Evolutionary conservation across 345 rosid species (phyloP).

Genomic region (Noccaea bulbosa): DNA sequence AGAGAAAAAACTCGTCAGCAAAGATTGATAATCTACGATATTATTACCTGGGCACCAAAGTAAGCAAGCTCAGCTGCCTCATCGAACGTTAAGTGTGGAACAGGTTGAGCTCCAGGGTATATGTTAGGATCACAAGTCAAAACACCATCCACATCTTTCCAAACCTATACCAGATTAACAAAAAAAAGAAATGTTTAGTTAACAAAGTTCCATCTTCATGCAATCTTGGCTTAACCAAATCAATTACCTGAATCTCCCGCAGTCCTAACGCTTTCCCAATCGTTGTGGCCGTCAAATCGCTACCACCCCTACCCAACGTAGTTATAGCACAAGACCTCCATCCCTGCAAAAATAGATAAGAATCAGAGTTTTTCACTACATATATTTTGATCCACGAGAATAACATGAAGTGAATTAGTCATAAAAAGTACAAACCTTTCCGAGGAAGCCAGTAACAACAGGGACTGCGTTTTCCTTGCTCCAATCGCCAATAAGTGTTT

Average conservation of each 20-base stretch:
- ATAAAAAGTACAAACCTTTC: slow-evolving; percentile 59
- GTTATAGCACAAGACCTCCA: slow-evolving; percentile 91
- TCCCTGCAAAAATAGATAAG: slow-evolving; percentile 53
- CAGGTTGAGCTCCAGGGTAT: slow-evolving; percentile 66
- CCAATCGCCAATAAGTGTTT: slow-evolving; percentile 75
- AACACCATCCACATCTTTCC: slow-evolving; percentile 99
- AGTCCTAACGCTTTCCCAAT: slow-evolving; percentile 90
- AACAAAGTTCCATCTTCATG: not conserved
- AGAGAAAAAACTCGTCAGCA: not conserved
- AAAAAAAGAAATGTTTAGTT: not conserved
- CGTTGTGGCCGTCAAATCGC: slow-evolving; percentile 94
- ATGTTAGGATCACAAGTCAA: slow-evolving; percentile 94
- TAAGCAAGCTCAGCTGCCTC: slow-evolving; percentile 99
- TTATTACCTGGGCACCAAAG: slow-evolving; percentile 92
- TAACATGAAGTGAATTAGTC: not conserved
- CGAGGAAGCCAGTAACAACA: slow-evolving; percentile 87
- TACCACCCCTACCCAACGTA: slow-evolving; percentile 92
- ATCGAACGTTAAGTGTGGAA: slow-evolving; percentile 86
- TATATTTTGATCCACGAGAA: not conserved
- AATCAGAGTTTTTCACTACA: not conserved
- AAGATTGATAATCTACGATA: slow-evolving; percentile 1
- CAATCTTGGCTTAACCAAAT: slow-evolving; percentile 28
- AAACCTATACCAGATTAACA: slow-evolving; percentile 55
- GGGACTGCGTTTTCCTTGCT: slow-evolving; percentile 77
- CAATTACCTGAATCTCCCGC: slow-evolving; percentile 85